These are phyloP conservation scores for Botrytis sinoallii DNA, from an alignment of 2,329 filamentous ascomycete genomes.

Conservation along the genomic window DNA sequence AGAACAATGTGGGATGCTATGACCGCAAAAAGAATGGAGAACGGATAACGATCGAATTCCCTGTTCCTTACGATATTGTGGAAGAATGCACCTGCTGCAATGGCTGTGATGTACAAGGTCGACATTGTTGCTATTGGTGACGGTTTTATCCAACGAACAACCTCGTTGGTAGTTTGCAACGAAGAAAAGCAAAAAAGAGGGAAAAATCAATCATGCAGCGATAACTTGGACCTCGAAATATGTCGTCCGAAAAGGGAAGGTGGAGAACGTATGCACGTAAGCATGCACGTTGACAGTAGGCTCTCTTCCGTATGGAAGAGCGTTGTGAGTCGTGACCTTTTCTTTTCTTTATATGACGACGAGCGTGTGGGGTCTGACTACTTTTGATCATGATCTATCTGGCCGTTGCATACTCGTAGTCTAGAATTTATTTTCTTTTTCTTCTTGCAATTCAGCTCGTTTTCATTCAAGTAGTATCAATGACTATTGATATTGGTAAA, in stretches of 20 bases:
- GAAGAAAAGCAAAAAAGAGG: neutral
- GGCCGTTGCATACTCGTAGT: neutral
- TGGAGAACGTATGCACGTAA: neutral
- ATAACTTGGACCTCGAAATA: neutral
- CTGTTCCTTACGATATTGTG: neutral
- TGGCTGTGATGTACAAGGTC: neutral
- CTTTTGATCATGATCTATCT: neutral
- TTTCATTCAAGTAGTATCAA: neutral
- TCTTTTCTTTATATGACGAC: neutral
- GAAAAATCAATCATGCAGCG: neutral
- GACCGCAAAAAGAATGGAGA: neutral
- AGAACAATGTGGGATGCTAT: neutral
- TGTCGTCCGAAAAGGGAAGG: neutral
- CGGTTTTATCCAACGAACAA: neutral
- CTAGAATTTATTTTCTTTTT: neutral
- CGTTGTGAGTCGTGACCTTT: neutral
- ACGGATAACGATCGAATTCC: constrained; percentile 2
- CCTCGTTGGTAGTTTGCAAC: neutral
- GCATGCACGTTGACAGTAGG: neutral
- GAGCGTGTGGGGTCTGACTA: neutral
- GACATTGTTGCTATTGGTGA: neutral
- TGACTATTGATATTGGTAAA: neutral
- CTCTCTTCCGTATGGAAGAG: neutral
- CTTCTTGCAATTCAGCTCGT: neutral
- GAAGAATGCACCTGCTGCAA: neutral